Conservation (phyloP, 352 stramenopile species). For the Aphanomyces cochlioides region DNA sequence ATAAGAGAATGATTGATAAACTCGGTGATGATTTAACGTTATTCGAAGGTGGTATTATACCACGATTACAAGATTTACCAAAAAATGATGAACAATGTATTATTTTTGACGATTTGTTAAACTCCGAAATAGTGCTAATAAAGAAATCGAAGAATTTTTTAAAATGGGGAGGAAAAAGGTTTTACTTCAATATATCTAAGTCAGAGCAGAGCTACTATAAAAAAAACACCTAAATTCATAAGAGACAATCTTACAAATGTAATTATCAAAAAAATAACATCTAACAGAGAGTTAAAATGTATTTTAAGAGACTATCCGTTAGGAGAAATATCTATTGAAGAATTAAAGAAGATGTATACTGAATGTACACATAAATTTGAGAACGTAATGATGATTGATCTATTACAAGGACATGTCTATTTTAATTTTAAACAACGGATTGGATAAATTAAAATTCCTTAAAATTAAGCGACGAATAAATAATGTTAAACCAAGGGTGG, state of each 20-base stretch:
- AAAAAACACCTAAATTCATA: too few relatives aligned
- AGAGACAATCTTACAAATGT: too few relatives aligned
- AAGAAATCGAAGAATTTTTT: conserved; percentile 12
- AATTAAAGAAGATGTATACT: conserved; percentile 17
- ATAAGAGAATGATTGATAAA: conserved; percentile 25
- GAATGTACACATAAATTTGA: conserved; percentile 20
- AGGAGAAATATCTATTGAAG: conserved; percentile 16
- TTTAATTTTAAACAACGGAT: conserved; percentile 13
- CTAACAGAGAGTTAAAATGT: too few relatives aligned
- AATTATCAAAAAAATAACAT: too few relatives aligned
- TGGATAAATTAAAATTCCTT: conserved; percentile 21
- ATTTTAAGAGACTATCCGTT: conserved; percentile 13
- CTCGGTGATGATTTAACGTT: conserved; percentile 20
- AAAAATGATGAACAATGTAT: background rate
- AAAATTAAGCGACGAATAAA: too few relatives aligned
- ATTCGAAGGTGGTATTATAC: conserved; percentile 9
- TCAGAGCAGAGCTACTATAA: too few relatives aligned
- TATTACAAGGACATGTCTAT: conserved; percentile 18
- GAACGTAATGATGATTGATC: conserved; percentile 12
- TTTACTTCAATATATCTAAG: too few relatives aligned
- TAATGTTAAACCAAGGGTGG: too few relatives aligned
- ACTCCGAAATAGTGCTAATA: background rate
- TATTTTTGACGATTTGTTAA: conserved; percentile 22
- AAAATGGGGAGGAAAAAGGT: conserved; percentile 14
- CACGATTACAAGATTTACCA: conserved; percentile 16